phyloP scores from a whole-genome alignment of 441 rosid genomes.

The Aquilaria agallochum region DNA sequence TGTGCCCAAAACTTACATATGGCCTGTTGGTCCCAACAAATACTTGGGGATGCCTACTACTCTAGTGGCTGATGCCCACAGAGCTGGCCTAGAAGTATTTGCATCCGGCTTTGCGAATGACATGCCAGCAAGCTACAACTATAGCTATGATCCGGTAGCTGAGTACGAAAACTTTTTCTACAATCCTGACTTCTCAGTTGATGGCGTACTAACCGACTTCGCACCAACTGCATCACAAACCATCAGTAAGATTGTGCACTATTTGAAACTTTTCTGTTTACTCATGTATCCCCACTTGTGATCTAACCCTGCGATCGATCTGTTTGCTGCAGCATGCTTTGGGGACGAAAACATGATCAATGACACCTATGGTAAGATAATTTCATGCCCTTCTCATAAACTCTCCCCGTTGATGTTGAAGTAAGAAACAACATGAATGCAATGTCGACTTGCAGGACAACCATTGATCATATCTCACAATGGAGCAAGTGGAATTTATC shows the following conservation, averaged over 20 bases:
- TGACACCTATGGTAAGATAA: constrained; percentile 28
- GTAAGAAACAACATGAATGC: neutral
- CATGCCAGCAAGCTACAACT: constrained; percentile 41
- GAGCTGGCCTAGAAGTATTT: constrained; percentile 58
- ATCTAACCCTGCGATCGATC: constrained; percentile 7
- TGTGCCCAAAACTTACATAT: constrained; percentile 78
- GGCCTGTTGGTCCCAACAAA: constrained; percentile 38
- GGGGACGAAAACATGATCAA: constrained; percentile 18
- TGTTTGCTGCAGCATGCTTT: constrained; percentile 59
- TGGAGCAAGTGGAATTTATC: constrained; percentile 88
- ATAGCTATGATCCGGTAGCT: constrained; percentile 60
- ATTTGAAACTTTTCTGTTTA: neutral
- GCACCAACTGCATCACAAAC: constrained; percentile 75
- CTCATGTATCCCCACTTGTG: constrained; percentile 2
- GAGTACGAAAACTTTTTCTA: constrained; percentile 71
- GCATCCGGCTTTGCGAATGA: constrained; percentile 88
- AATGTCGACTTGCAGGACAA: constrained; percentile 26
- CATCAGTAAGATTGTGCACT: constrained; percentile 40
- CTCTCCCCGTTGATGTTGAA: neutral
- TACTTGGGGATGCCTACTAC: constrained; percentile 55
- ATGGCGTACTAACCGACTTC: constrained; percentile 82
- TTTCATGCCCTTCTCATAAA: constrained; percentile 1
- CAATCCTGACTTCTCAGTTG: constrained; percentile 57
- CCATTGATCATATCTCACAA: constrained; percentile 66
- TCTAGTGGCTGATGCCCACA: constrained; percentile 77